Evolutionary conservation across 1,139 yeast genomes (phyloP).

Genomic region (Scheffersomyces stambukii): DNA sequence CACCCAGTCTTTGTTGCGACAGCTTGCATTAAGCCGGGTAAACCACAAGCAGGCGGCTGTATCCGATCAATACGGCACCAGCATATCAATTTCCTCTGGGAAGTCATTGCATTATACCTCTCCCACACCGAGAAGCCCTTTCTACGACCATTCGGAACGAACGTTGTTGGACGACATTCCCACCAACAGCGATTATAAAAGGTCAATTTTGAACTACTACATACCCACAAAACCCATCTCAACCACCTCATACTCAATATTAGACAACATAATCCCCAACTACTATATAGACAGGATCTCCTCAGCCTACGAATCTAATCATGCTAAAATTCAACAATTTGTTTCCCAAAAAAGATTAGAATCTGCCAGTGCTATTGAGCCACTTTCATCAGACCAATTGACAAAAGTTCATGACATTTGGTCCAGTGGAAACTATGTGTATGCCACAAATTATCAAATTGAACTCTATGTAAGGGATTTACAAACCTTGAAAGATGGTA

Average conservation of each 20-base stretch:
- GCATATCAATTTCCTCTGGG: conserved; percentile 11
- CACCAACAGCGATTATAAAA: conserved; percentile 10
- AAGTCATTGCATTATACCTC: conserved; percentile 3
- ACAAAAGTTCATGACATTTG: conserved; percentile 21
- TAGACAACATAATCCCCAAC: conserved; percentile 16
- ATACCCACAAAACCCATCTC: conserved; percentile 15
- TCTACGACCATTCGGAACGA: background rate
- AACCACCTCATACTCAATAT: conserved; percentile 12
- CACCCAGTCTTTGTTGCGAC: conserved; percentile 1
- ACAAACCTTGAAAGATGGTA: conserved; percentile 61
- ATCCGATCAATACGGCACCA: conserved; percentile 10
- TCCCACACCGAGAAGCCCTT: background rate
- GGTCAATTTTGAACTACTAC: conserved; percentile 15
- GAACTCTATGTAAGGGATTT: conserved; percentile 68
- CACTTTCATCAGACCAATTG: conserved; percentile 16
- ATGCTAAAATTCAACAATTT: conserved; percentile 12
- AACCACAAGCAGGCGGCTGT: background rate
- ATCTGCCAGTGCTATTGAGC: conserved; percentile 10
- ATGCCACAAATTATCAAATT: conserved; percentile 36
- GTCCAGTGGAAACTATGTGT: conserved; percentile 16
- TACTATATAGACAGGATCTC: conserved; percentile 15
- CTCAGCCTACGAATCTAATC: conserved; percentile 10
- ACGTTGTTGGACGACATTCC: conserved; percentile 3
- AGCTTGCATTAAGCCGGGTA: conserved; percentile 4
- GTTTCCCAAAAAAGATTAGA: conserved; percentile 16